Conservation (phyloP, 2,329 filamentous ascomycete genomes). For the Lizonia empirigonia region DNA sequence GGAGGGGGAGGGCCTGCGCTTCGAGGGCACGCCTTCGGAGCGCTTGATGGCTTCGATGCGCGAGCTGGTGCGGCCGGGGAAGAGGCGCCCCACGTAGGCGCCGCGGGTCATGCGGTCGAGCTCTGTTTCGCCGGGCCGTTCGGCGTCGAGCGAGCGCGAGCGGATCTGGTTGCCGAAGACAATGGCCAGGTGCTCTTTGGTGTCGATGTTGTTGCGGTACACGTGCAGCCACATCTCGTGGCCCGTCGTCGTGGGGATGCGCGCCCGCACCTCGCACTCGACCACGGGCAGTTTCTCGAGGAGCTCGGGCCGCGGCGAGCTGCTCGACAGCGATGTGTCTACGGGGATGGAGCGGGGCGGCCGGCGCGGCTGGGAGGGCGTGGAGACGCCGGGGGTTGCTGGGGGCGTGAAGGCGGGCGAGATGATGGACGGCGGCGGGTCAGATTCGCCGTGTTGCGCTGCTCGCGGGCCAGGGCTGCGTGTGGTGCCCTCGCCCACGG, state of each 20-base stretch:
- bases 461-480: background rate
- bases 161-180: slow-evolving; percentile 91
- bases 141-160: slow-evolving; percentile 70
- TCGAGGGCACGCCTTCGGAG: slow-evolving; percentile 42
- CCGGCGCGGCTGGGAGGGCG: slow-evolving; percentile 40
- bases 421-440: slow-evolving; percentile 51
- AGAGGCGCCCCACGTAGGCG: slow-evolving; percentile 87
- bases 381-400: slow-evolving; percentile 42
- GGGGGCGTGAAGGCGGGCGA: slow-evolving; percentile 54
- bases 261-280: slow-evolving; percentile 90
- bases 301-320: slow-evolving; percentile 68
- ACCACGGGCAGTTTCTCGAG: slow-evolving; percentile 80
- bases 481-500: slow-evolving; percentile 7
- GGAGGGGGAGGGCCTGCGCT: slow-evolving; percentile 17
- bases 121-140: slow-evolving; percentile 78
- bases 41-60: slow-evolving; percentile 61
- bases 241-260: slow-evolving; percentile 89
- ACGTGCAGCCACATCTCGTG: slow-evolving; percentile 97
- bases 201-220: slow-evolving; percentile 90
- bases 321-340: slow-evolving; percentile 41
- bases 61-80: slow-evolving; percentile 80
- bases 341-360: slow-evolving; percentile 52
- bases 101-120: slow-evolving; percentile 92
- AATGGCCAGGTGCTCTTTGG: slow-evolving; percentile 95
- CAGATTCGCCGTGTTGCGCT: slow-evolving; percentile 6